These are phyloP conservation scores for Ceratocystis lukuohia DNA, from an alignment of 2,329 filamentous ascomycete genomes.

Conservation along the genomic window DNA sequence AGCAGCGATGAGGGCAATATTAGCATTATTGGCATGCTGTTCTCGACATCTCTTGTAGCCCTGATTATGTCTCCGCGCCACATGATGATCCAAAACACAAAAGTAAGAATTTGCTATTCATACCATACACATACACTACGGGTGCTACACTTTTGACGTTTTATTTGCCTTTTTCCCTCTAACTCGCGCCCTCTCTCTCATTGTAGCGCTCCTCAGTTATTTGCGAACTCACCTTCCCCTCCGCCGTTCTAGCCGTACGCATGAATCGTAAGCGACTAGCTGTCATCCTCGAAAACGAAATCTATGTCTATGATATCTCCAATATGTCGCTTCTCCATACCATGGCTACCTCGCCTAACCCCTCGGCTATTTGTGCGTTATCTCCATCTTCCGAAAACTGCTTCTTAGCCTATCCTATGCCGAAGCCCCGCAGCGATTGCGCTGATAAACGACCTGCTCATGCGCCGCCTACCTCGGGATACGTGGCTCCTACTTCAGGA, in stretches of 20 bases:
- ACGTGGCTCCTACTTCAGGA: slow-evolving; percentile 72
- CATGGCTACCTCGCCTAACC: slow-evolving; percentile 88
- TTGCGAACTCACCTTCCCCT: slow-evolving; percentile 96
- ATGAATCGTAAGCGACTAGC: slow-evolving; percentile 89
- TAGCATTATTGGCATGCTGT: slow-evolving; percentile 94
- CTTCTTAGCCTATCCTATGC: slow-evolving; percentile 86
- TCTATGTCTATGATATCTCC: slow-evolving; percentile 96
- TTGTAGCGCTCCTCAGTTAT: slow-evolving; percentile 60
- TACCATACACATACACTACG: too few relatives aligned
- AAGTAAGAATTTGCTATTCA: slow-evolving; percentile 41
- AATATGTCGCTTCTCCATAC: slow-evolving; percentile 94
- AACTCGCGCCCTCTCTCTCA: background rate
- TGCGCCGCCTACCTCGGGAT: slow-evolving; percentile 57
- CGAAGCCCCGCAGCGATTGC: slow-evolving; percentile 52
- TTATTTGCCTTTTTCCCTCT: background rate
- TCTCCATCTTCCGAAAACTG: slow-evolving; percentile 92
- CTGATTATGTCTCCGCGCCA: slow-evolving; percentile 83
- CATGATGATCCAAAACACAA: slow-evolving; percentile 93
- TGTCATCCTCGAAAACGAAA: slow-evolving; percentile 87
- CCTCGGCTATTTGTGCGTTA: slow-evolving; percentile 77
- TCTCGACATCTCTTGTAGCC: slow-evolving; percentile 91
- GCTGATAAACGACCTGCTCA: slow-evolving; percentile 56
- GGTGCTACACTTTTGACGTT: background rate
- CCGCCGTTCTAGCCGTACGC: slow-evolving; percentile 85
- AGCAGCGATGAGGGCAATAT: slow-evolving; percentile 92